Conservation (phyloP, 345 rosid species). For the Cardamine chenopodiifolia region DNA sequence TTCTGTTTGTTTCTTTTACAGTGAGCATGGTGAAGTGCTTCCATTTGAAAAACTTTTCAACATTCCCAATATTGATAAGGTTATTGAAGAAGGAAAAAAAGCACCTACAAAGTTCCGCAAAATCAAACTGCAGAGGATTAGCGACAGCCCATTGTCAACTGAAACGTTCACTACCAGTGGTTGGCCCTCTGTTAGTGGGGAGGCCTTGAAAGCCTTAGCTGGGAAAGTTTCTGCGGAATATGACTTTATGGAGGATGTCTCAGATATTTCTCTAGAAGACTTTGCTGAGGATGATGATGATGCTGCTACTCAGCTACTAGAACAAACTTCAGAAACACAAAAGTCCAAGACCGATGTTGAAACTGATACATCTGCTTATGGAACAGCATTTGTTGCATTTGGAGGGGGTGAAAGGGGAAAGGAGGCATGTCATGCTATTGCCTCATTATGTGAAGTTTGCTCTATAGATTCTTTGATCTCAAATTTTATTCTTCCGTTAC, state of each 20-base stretch:
- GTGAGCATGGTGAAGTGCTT: conserved; percentile 51
- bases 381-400: conserved; percentile 60
- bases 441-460: conserved; percentile 89
- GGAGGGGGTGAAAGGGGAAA: conserved; percentile 58
- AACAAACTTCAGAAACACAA: conserved; percentile 35
- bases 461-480: conserved; percentile 91
- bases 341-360: conserved; percentile 30
- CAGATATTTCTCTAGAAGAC: conserved; percentile 46
- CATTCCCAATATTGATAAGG: conserved; percentile 70
- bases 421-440: conserved; percentile 93
- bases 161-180: conserved; percentile 76
- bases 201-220: conserved; percentile 71
- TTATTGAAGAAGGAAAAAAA: conserved; percentile 90
- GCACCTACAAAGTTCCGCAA: conserved; percentile 63
- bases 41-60: conserved; percentile 56
- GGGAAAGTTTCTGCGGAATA: conserved; percentile 81
- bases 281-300: conserved; percentile 28
- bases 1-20: conserved; percentile 43
- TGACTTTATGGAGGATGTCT: conserved; percentile 48
- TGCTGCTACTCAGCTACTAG: conserved; percentile 18
- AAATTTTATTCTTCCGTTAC: conserved; percentile 90
- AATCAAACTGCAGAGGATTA: conserved; percentile 60
- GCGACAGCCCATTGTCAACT: conserved; percentile 47
- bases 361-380: conserved; percentile 57
- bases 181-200: conserved; percentile 87